Evolutionary conservation across 2,329 filamentous ascomycete genomes (phyloP).

Genomic region (Diplodia intermedia): DNA sequence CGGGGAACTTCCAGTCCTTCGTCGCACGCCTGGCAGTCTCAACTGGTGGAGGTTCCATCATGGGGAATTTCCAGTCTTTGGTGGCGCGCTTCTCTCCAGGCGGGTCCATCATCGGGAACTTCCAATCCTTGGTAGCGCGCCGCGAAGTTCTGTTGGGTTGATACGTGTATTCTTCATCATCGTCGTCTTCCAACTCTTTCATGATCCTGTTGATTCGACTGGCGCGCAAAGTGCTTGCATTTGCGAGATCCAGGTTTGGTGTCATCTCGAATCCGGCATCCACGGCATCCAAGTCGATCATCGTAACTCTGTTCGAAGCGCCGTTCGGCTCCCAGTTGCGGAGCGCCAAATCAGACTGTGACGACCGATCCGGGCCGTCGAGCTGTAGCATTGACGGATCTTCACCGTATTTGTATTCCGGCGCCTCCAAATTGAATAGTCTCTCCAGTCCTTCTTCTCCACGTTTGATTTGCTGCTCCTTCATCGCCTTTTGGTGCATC

Average conservation of each 20-base stretch:
- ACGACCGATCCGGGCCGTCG: slow-evolving; percentile 35
- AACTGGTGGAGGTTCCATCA: slow-evolving; percentile 42
- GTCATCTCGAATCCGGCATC: slow-evolving; percentile 45
- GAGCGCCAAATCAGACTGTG: slow-evolving; percentile 58
- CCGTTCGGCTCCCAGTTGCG: slow-evolving; percentile 51
- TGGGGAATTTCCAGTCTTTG: slow-evolving; percentile 64
- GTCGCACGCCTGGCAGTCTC: slow-evolving; percentile 45
- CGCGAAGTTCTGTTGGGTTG: slow-evolving; percentile 37
- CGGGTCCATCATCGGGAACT: slow-evolving; percentile 55
- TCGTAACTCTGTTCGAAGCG: slow-evolving; percentile 56
- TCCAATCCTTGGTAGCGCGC: slow-evolving; percentile 61
- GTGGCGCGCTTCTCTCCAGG: slow-evolving; percentile 49
- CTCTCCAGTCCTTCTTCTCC: slow-evolving; percentile 64
- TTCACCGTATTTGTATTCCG: slow-evolving; percentile 63
- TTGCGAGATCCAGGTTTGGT: slow-evolving; percentile 52
- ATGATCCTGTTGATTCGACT: slow-evolving; percentile 59
- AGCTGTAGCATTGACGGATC: neutral
- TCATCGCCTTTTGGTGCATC: slow-evolving; percentile 58
- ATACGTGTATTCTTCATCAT: slow-evolving; percentile 43
- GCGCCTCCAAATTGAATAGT: slow-evolving; percentile 62
- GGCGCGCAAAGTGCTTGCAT: slow-evolving; percentile 63
- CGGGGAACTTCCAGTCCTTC: slow-evolving; percentile 58
- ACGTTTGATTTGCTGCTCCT: slow-evolving; percentile 63
- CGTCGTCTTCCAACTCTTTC: slow-evolving; percentile 51
- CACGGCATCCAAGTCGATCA: slow-evolving; percentile 66